phyloP scores from a whole-genome alignment of 2,329 filamentous ascomycete species.

The Rugonectria rugulosa region DNA sequence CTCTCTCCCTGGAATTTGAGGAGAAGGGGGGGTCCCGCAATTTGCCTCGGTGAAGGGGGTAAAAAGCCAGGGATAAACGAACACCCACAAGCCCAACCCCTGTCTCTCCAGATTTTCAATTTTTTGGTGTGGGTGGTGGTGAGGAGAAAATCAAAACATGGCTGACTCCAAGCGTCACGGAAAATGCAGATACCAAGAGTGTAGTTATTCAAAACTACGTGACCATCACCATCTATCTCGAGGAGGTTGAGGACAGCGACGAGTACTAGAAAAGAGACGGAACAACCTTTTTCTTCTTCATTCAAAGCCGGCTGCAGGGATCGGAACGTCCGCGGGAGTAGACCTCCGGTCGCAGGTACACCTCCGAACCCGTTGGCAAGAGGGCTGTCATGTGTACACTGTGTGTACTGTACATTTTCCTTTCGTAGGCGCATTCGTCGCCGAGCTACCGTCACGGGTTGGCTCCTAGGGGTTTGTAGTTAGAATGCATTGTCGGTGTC shows the following conservation, averaged over 20 bases:
- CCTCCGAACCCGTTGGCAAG: not conserved
- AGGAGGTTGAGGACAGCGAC: not conserved
- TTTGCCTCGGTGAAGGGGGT: not conserved
- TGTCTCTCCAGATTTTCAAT: not conserved
- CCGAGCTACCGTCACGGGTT: not conserved
- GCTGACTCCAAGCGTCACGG: not conserved
- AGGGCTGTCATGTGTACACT: not conserved
- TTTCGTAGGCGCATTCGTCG: constrained; percentile 1
- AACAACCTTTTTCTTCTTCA: not conserved
- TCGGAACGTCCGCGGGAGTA: not conserved
- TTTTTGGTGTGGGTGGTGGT: too few relatives aligned
- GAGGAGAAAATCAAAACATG: not conserved
- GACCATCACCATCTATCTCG: constrained; percentile 17
- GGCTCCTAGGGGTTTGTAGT: not conserved
- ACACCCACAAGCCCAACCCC: not conserved
- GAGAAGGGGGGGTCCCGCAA: not conserved
- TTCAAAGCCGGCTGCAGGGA: not conserved
- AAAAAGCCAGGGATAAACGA: too few relatives aligned
- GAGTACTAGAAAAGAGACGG: not conserved
- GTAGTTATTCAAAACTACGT: constrained; percentile 15
- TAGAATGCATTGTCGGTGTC: not conserved
- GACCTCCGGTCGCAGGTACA: not conserved
- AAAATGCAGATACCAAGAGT: constrained; percentile 4
- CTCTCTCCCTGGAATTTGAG: too few relatives aligned
- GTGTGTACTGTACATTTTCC: not conserved